A percentile compares a stretch with the other conserved stretches of the same genome.
These are phyloP conservation scores for Eremochloa ophiuroides DNA, from an alignment of 176 grass and related monocot species.

Conservation along the genomic window DNA sequence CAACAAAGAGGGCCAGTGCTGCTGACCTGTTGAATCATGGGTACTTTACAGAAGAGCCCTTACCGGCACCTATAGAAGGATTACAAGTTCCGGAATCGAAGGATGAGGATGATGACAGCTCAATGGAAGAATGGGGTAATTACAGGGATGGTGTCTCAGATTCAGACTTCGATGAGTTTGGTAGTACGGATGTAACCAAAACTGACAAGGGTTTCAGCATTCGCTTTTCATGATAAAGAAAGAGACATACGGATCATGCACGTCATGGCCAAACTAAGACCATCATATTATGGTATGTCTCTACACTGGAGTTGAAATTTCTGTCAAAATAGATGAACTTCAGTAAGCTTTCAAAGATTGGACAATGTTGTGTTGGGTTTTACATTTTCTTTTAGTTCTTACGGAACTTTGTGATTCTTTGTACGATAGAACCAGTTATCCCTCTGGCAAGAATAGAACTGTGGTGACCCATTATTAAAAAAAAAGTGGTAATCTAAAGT, in stretches of 20 bases:
- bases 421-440: neutral
- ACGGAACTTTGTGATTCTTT: neutral
- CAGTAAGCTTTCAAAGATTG: neutral
- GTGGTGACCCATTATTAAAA: neutral
- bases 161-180: slow-evolving; percentile 74
- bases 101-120: slow-evolving; percentile 45
- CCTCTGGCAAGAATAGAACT: neutral
- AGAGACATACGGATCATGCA: neutral
- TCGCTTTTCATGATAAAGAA: slow-evolving; percentile 34
- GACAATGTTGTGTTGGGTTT: neutral
- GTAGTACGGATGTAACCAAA: slow-evolving; percentile 49
- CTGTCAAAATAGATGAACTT: neutral
- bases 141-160: slow-evolving; percentile 39
- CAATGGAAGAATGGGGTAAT: slow-evolving; percentile 57
- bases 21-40: slow-evolving; percentile 46
- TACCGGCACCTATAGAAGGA: slow-evolving; percentile 47
- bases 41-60: slow-evolving; percentile 72
- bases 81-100: slow-evolving; percentile 52
- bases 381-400: neutral
- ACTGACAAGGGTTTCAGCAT: slow-evolving; percentile 65
- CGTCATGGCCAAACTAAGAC: neutral
- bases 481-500: neutral
- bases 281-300: neutral
- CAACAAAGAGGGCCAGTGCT: slow-evolving; percentile 50
- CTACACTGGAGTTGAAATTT: neutral